Evolutionary conservation across 2,329 filamentous ascomycete species (phyloP), one percentile per base, ranked within the genome.

Genomic region (Hymenoscyphus fraxineus): DNA sequence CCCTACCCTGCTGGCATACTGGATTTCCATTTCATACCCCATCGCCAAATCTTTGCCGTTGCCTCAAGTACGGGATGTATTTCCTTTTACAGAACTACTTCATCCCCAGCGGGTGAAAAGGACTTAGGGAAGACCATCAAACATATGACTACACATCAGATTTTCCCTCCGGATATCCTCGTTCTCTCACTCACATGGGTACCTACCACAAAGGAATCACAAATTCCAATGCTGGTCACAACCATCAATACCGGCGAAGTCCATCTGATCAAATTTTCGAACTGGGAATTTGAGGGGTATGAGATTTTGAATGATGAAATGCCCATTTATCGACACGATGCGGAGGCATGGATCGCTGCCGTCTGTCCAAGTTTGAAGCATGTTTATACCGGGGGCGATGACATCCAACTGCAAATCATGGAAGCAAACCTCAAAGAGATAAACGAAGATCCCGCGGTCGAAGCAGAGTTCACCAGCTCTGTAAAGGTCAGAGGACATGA

Each of bases 21-120:
- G 61, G 93, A 97, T 74, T 80, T 97, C 38, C 91, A 93, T 70
- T 98, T 97, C 76, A 86, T 88, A 66, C 85, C 84, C 1, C 73
- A 77, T 60, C 68, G 72, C 1, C 78, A 77, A 59, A 78, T 90
- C 3, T 82, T 96, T 61, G 92, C 87, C 10, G 86, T 89, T 2
- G 91, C 92, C 9, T 91, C 90, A 1, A 97, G 92, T 67, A 91
- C 89, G 0, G 91, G 89, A 0, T 82, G 83, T 0, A 78, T 96
- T 13, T 83, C 83, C 0, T 80, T 94, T 59, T 92, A 89, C 76
- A 80, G 75, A 68, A 77, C 89, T 56, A 72, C 60, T 41, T 58
- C 61, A 60, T 12, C 64, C 10, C 32, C 58, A 6, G n/a, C 41
- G 15, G 44, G 27, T 57, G 58, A 59, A 15, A 9, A 31, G 27